A percentile compares a stretch with the other conserved stretches of the same genome.
These are phyloP conservation scores for Gastrolobium bilobum DNA, from an alignment of 306 rosid genomes.

Conservation along the genomic window DNA sequence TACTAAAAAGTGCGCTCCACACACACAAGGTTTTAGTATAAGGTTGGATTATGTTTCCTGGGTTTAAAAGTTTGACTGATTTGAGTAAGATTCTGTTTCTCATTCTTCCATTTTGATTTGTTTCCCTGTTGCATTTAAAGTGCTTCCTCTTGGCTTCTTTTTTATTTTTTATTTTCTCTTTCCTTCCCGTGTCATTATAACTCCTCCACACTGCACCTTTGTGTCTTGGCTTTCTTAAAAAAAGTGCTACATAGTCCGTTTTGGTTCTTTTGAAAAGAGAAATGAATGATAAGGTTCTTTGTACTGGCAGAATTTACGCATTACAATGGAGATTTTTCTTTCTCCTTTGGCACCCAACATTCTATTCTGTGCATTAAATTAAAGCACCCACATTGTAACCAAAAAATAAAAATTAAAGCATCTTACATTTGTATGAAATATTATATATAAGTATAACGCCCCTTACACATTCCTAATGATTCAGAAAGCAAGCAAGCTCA, in stretches of 20 bases:
- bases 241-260: neutral
- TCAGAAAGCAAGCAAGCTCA: neutral
- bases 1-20: too few relatives aligned
- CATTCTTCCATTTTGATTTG: slow-evolving; percentile 65
- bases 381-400: slow-evolving; percentile 1
- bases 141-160: slow-evolving; percentile 42
- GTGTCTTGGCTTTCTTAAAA: slow-evolving; percentile 24
- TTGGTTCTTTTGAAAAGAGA: slow-evolving; percentile 44
- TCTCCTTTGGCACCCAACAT: slow-evolving; percentile 53
- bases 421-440: slow-evolving; percentile 25
- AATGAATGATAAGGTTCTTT: slow-evolving; percentile 44
- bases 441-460: neutral
- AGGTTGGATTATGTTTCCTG: slow-evolving; percentile 51
- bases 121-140: slow-evolving; percentile 52
- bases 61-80: slow-evolving; percentile 66
- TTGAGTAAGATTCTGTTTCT: slow-evolving; percentile 67
- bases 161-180: slow-evolving; percentile 22
- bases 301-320: slow-evolving; percentile 25
- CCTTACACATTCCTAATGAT: slow-evolving; percentile 13
- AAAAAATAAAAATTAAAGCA: neutral
- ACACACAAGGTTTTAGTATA: neutral
- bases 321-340: slow-evolving; percentile 46
- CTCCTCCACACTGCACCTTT: slow-evolving; percentile 6
- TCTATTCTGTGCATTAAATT: slow-evolving; percentile 44
- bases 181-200: neutral